Evolutionary conservation across 768 basidiomycete genomes (phyloP), one percentile per base, ranked within the genome.

Genomic region (Hygrocybe punicea): DNA sequence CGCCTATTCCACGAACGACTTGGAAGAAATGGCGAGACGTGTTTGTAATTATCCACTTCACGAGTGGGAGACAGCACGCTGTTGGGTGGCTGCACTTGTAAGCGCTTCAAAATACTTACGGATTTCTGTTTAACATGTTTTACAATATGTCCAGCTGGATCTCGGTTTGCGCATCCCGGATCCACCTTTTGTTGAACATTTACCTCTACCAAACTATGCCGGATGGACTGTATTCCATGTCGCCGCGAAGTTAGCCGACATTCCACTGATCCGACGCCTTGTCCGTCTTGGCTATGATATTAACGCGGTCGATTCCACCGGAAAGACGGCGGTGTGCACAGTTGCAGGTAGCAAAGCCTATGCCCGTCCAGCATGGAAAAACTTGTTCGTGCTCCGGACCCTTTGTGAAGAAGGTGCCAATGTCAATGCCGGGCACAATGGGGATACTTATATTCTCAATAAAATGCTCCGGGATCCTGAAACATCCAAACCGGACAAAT

Each of bases 221-320:
- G 46, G 46, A 14, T 48, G 46, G 46, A 48, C 46, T 25, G 46
- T 48, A 5, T 48, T 48, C 24, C 46, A 48, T 21, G 24, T 48
- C 46, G 46, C 46, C 16, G n/a, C 46, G 46, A 19, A 21, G 46
- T 14, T 21, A 25, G n/a, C 6, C 24, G 46, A 48, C 23, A 48
- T 48, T 25, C 46, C 46, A 25, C 23, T 48, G 24, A 25, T 48
- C 24, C n/a, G 46, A 25, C 46, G 46, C 24, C 46, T 48, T 14
- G 46, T 48, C 13, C 46, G 46, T 48, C 46, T 48, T 19, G 46
- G 46, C 19, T 48, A 48, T 25, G 24, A 48, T 25, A 48, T 48
- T 21, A 48, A 48, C 14, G n/a, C 19, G 13, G 19, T 48, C 13
- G 29, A 29, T 29, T 19, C n/a, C n/a, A 5, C 5, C 14, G 14